Base-by-base conservation (phyloP, 345 rosid genomes). In the rapeseed (Brassica napus) region DNA sequence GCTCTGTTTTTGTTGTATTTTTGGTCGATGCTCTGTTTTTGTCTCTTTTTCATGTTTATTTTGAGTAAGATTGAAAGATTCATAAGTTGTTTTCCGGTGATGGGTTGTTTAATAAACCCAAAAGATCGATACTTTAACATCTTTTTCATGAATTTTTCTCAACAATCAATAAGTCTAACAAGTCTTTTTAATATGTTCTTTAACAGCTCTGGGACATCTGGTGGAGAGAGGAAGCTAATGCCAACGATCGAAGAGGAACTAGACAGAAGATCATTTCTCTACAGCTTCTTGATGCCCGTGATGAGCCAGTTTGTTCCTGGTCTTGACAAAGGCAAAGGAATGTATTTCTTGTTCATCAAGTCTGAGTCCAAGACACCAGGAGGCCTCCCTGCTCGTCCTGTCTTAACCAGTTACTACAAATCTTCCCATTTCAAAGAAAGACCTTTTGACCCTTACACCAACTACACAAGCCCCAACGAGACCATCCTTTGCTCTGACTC, bases 141-240 rank as follows among this genome's bases (percentile, higher is more conserved):
- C 14, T 14, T 77, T 39, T 31, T 35, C 64, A 21, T 21, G 12
- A 44, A 0, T 1, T 18, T 58, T 58, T 57, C 24, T 37, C 64
- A n/a, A 44, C 26, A 69, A 24, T 31, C 28, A 30, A 30, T 31
- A 39, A 6, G 4, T 1, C 59, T 60, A 57, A 68, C 75, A 52
- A 21, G 31, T 15, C 35, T 69, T 62, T 52, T 31, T 49, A 4
- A 4, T 66, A 39, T 81, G 59, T 71, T 77, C 39, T 5, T 63
- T 77, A 70, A 37, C 87, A 95, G 99, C 83, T 93, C 99, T 6
- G 99, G 99, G 52, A 95, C 99, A 49, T 95, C 99, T 42, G 99
- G 93, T n/a, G 93, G 93, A 4, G 96, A 89, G 82, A 85, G 93
- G 76, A 89, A 91, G 81, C 82, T 91, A 86, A 91, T 91, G 93